Evolutionary conservation across 208 protist genomes (phyloP).

Genomic region (Crithidia mellificae): DNA sequence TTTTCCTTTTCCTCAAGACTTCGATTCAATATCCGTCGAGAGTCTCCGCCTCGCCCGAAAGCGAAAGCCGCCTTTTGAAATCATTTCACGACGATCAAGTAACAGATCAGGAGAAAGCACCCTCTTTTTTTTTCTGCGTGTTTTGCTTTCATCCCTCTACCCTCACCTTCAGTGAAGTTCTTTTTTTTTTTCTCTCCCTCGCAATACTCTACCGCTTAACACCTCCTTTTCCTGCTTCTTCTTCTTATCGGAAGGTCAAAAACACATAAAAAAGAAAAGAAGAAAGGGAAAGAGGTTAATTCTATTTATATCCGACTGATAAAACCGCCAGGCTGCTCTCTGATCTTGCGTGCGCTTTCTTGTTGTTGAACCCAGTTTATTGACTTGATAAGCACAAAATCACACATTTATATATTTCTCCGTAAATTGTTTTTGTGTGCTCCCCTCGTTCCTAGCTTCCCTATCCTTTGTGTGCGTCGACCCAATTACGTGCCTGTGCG

Average conservation of each 20-base stretch:
- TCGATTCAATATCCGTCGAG: not conserved
- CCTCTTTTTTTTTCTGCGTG: not conserved
- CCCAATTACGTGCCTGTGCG: not conserved
- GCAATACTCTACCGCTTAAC: not conserved
- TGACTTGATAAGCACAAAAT: not conserved
- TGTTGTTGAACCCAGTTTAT: not conserved
- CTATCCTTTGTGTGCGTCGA: not conserved
- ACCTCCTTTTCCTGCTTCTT: not conserved
- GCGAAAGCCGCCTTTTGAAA: not conserved
- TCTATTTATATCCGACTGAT: not conserved
- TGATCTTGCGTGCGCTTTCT: not conserved
- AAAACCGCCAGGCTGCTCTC: not conserved
- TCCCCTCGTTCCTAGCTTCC: not conserved
- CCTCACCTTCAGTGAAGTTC: not conserved
- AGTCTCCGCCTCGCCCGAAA: not conserved
- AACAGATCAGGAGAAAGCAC: not conserved
- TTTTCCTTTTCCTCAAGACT: not conserved
- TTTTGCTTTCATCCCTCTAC: not conserved
- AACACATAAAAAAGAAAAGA: conserved; percentile 1
- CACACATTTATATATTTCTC: not conserved
- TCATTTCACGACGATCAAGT: not conserved
- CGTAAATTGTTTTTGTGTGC: not conserved
- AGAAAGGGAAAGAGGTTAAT: not conserved
- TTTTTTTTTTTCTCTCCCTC: too few relatives aligned
- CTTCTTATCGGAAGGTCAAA: not conserved